A percentile compares a stretch with the other conserved stretches of the same genome.
These are phyloP conservation scores for Amanita polypyramis DNA, from an alignment of 768 basidiomycete species.

Conservation along the genomic window DNA sequence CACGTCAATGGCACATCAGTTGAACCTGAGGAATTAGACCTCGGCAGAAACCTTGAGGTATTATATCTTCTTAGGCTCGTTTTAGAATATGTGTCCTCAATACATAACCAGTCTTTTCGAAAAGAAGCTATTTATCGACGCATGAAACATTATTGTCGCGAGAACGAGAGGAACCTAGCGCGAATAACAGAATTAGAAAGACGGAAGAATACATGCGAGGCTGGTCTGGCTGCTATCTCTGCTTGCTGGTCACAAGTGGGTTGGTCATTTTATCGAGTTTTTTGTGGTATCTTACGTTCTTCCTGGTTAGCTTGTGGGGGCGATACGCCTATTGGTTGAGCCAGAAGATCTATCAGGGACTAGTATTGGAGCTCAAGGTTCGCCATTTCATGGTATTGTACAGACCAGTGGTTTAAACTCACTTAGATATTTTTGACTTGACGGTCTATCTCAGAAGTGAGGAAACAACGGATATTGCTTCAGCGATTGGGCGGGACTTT, in stretches of 20 bases:
- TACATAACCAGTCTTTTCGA: conserved; percentile 52
- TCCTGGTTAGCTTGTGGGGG: conserved; percentile 45
- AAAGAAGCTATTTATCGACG: conserved; percentile 81
- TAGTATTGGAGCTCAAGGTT: conserved; percentile 33
- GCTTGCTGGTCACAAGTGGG: conserved; percentile 74
- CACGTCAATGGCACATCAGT: conserved; percentile 37
- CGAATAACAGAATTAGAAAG: conserved; percentile 57
- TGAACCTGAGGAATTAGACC: conserved; percentile 37
- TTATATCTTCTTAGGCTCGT: conserved; percentile 10
- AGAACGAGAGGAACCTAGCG: conserved; percentile 53
- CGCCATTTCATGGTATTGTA: conserved; percentile 7
- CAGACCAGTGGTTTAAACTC: conserved; percentile 2
- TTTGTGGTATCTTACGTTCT: conserved; percentile 3
- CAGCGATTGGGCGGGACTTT: conserved; percentile 43
- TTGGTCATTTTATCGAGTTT: conserved; percentile 5
- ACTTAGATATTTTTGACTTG: conserved; percentile 37
- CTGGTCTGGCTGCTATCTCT: conserved; percentile 61
- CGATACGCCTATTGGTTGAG: conserved; percentile 49
- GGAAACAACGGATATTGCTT: conserved; percentile 24
- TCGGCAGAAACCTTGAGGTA: conserved; percentile 59
- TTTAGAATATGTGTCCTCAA: conserved; percentile 11
- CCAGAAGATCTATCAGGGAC: conserved; percentile 37
- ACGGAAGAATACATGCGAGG: conserved; percentile 56
- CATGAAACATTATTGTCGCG: conserved; percentile 75
- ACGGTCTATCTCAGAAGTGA: conserved; percentile 29